Conservation (phyloP, 2,329 filamentous ascomycete species). For the Phialophora macrospora region DNA sequence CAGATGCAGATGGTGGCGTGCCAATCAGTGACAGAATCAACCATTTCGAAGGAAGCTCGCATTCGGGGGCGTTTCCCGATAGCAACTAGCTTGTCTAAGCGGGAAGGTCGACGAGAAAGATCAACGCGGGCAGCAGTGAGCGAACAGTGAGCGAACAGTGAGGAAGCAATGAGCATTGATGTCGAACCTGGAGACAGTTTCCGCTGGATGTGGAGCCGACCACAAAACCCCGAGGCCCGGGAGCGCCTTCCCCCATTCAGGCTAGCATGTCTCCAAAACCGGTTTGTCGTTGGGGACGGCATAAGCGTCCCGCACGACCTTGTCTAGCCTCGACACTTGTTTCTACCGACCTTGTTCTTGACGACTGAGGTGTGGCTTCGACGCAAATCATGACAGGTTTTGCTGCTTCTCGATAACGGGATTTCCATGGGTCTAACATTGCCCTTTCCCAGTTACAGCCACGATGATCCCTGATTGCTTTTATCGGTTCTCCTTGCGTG, state of each 20-base stretch:
- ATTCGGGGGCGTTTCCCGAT: slow-evolving; percentile 20
- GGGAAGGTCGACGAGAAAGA: slow-evolving; percentile 6
- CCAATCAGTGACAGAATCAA: slow-evolving; percentile 29
- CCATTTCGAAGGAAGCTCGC: slow-evolving; percentile 11
- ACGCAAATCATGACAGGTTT: slow-evolving; percentile 21
- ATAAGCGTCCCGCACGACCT: slow-evolving; percentile 14
- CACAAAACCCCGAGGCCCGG: slow-evolving; percentile 7
- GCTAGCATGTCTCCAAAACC: slow-evolving; percentile 24
- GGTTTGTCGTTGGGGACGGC: slow-evolving; percentile 25
- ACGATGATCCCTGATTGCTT: slow-evolving; percentile 22
- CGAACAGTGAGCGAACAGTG: not conserved
- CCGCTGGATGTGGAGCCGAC: slow-evolving; percentile 12
- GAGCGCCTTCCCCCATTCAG: not conserved
- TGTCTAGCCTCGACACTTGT: slow-evolving; percentile 26
- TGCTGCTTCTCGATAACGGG: slow-evolving; percentile 5
- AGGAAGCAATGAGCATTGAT: slow-evolving; percentile 3
- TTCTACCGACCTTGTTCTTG: slow-evolving; percentile 12
- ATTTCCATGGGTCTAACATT: not conserved
- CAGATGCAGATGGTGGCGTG: slow-evolving; percentile 24
- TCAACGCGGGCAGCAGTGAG: not conserved
- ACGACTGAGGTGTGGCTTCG: slow-evolving; percentile 20
- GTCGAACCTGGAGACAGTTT: slow-evolving; percentile 21
- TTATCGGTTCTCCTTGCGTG: not conserved
- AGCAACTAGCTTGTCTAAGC: slow-evolving; percentile 11
- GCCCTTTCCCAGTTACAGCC: slow-evolving; percentile 13